Conservation (phyloP, 257 asterid genomes). For the Cinchona pubescens region DNA sequence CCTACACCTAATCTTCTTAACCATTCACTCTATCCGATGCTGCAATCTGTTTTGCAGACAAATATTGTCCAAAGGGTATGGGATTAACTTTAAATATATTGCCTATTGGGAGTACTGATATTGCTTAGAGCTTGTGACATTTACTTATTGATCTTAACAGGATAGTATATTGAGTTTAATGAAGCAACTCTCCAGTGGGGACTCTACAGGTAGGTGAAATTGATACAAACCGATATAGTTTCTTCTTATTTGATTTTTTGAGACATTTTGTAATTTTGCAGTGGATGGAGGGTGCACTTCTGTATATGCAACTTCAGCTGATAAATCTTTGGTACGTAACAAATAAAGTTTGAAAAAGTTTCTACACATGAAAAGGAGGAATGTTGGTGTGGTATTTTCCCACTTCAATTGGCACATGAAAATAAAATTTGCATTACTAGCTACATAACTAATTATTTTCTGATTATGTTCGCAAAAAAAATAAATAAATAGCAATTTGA, state of each 20-base stretch:
- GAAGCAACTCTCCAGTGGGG: slow-evolving; percentile 65
- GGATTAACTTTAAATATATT: slow-evolving; percentile 15
- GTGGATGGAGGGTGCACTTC: slow-evolving; percentile 43
- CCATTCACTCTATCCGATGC: slow-evolving; percentile 45
- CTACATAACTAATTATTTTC: background rate
- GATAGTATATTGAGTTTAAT: slow-evolving; percentile 58
- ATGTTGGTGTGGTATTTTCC: background rate
- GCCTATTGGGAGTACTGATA: background rate
- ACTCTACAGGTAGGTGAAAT: slow-evolving; percentile 50
- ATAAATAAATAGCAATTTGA: background rate
- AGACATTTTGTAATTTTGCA: slow-evolving; percentile 26
- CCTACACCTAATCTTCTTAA: slow-evolving; percentile 41
- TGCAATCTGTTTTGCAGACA: slow-evolving; percentile 64
- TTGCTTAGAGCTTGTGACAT: slow-evolving; percentile 9
- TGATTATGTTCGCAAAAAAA: background rate
- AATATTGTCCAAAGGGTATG: slow-evolving; percentile 81
- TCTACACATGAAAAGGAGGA: no score
- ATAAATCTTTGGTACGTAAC: slow-evolving; percentile 60
- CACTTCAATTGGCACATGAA: background rate
- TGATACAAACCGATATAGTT: slow-evolving; percentile 9
- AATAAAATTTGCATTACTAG: background rate
- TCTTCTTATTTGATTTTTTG: slow-evolving; percentile 19
- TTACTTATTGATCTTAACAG: slow-evolving; percentile 35
- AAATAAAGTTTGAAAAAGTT: background rate
- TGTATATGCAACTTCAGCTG: slow-evolving; percentile 33